These are phyloP conservation scores for Eucalyptus decipiens DNA, from an alignment of 345 rosid genomes.

Conservation along the genomic window DNA sequence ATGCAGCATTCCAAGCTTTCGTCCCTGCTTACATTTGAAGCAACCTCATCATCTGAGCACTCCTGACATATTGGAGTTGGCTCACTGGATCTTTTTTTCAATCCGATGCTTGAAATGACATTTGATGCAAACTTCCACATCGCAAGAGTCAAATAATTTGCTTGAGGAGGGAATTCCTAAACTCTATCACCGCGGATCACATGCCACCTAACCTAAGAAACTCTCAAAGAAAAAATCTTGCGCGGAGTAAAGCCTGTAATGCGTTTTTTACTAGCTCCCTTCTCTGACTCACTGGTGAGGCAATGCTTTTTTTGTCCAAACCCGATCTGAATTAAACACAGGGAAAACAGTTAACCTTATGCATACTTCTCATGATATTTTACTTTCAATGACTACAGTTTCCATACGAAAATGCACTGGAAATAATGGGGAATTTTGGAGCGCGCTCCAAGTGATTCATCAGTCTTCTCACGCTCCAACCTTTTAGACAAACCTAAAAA, in stretches of 20 bases:
- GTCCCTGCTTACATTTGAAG: conserved; percentile 1
- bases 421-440: neutral
- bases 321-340: neutral
- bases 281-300: neutral
- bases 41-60: conserved; percentile 22
- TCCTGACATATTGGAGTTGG: conserved; percentile 4
- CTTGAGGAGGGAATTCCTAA: neutral
- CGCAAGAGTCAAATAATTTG: neutral
- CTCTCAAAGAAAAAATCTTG: neutral
- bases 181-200: neutral
- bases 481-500: neutral
- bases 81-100: neutral
- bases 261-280: neutral
- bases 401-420: neutral
- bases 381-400: neutral
- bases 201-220: neutral
- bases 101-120: conserved; percentile 1
- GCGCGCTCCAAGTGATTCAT: neutral
- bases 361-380: neutral
- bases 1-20: conserved; percentile 33
- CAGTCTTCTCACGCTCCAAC: neutral
- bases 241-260: neutral
- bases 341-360: neutral
- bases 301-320: neutral
- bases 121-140: conserved; percentile 8